These are phyloP conservation scores for Sindora glabra DNA, from an alignment of 306 rosid species.

Conservation along the genomic window DNA sequence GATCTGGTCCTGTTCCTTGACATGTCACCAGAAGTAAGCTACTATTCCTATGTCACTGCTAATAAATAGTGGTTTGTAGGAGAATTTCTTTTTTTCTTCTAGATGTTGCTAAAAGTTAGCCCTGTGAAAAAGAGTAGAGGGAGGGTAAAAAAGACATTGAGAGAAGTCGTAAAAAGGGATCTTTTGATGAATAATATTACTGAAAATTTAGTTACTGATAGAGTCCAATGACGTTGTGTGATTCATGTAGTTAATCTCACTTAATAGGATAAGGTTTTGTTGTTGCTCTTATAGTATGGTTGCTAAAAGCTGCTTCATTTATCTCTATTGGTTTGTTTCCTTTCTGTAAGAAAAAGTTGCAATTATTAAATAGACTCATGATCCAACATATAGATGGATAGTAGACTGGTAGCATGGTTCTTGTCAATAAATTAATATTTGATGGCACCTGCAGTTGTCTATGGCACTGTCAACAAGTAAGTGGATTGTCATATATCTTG, in stretches of 20 bases:
- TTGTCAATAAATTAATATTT: not conserved
- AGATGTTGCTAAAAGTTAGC: not conserved
- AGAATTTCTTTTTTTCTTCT: not conserved
- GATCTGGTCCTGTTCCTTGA: conserved; percentile 74
- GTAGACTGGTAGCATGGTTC: not conserved
- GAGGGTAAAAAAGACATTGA: no score
- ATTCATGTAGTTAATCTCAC: no score
- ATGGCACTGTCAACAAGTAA: not conserved
- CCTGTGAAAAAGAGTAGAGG: no score
- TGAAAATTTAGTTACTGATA: no score
- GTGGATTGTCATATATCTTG: not conserved
- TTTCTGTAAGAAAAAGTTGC: not conserved
- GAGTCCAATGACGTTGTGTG: no score
- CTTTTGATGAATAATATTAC: no score
- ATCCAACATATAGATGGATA: not conserved
- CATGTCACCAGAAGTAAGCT: conserved; percentile 76
- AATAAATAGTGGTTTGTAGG: conserved; percentile 5
- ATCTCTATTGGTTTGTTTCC: no score
- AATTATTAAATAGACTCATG: no score
- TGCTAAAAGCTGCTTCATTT: no score
- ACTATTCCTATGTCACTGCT: not conserved
- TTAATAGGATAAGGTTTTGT: no score
- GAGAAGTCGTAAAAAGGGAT: no score
- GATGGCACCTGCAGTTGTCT: not conserved
- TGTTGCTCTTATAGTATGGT: no score